These are phyloP conservation scores for Pichia exigua DNA, from an alignment of 805 yeast genomes.

Conservation along the genomic window DNA sequence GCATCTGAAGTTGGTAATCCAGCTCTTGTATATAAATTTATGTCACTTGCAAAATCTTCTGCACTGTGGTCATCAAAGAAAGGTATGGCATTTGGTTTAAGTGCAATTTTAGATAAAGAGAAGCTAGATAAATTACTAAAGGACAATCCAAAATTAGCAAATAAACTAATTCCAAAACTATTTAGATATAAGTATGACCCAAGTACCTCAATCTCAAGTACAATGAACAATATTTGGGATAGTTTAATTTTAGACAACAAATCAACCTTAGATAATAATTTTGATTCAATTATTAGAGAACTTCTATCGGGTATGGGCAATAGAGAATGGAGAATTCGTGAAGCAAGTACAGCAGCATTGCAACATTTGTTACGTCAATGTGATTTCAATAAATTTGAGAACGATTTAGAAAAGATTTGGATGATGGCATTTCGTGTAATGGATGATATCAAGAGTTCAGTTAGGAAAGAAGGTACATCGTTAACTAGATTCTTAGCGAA, in stretches of 20 bases:
- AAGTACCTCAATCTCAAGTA: conserved; percentile 56
- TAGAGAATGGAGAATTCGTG: conserved; percentile 89
- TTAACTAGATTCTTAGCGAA: conserved; percentile 62
- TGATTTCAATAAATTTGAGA: conserved; percentile 44
- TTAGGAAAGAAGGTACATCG: conserved; percentile 68
- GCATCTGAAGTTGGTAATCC: conserved; percentile 97
- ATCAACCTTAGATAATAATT: conserved; percentile 43
- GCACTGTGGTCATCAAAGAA: conserved; percentile 88
- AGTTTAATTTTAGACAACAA: conserved; percentile 53
- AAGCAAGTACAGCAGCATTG: conserved; percentile 72
- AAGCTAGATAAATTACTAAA: conserved; percentile 56
- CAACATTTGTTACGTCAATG: conserved; percentile 61
- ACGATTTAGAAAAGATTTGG: conserved; percentile 65
- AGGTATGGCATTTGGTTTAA: conserved; percentile 91
- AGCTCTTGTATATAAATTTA: conserved; percentile 83
- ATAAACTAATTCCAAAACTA: conserved; percentile 67
- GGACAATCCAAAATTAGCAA: conserved; percentile 46
- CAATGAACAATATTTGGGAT: conserved; percentile 88
- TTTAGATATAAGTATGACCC: conserved; percentile 87
- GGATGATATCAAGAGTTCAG: conserved; percentile 94
- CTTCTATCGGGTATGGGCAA: conserved; percentile 61
- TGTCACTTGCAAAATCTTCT: conserved; percentile 84
- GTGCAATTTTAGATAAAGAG: conserved; percentile 73
- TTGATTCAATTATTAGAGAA: conserved; percentile 55
- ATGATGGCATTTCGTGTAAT: conserved; percentile 76